phyloP scores from a whole-genome alignment of 2,329 filamentous ascomycete species.

The Botryotinia narcissicola region DNA sequence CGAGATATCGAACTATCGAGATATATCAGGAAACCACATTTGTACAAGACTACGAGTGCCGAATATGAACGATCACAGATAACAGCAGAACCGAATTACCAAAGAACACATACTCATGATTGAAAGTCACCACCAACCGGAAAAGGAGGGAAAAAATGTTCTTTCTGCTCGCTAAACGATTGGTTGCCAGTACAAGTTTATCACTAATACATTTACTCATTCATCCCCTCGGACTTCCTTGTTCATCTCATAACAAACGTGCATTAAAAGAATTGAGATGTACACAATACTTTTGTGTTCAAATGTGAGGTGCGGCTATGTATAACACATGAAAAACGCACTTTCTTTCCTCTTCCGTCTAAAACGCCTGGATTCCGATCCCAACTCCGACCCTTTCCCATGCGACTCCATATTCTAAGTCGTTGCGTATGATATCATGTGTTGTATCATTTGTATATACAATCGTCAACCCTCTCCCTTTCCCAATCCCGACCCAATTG shows the following conservation, averaged over 20 bases:
- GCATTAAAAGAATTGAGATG: neutral
- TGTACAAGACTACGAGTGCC: neutral
- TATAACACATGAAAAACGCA: neutral
- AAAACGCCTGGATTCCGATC: neutral
- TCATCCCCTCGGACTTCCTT: neutral
- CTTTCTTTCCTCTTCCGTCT: neutral
- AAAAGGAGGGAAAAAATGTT: neutral
- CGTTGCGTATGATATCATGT: neutral
- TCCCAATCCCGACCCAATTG: neutral
- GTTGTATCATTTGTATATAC: neutral
- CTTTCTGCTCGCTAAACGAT: neutral
- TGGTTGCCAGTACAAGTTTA: neutral
- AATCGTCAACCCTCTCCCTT: neutral
- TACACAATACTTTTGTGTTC: neutral
- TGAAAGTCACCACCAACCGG: neutral
- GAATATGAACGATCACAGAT: neutral
- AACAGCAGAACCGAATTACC: neutral
- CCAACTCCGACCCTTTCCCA: neutral
- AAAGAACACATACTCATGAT: neutral
- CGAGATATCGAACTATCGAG: neutral
- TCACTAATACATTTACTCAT: neutral
- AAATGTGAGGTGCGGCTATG: neutral
- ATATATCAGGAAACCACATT: neutral
- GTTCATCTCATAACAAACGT: neutral
- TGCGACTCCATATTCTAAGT: neutral